Conservation (phyloP, 805 yeast genomes). For the Candida easanensis region DNA sequence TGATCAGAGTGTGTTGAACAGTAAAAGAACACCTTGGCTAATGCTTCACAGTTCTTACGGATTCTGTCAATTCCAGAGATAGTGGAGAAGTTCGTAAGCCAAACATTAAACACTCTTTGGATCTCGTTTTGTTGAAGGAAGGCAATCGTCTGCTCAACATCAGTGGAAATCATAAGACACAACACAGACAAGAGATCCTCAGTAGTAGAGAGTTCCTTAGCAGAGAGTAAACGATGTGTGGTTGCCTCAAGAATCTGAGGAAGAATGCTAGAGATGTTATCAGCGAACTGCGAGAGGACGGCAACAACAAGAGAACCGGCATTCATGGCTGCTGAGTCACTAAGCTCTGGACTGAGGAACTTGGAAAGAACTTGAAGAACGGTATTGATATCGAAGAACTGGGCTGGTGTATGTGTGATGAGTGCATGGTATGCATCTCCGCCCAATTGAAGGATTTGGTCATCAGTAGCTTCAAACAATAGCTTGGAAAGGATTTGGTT, state of each 20-base stretch:
- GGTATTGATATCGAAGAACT: constrained; percentile 22
- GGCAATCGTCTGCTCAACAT: constrained; percentile 61
- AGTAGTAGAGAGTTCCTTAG: constrained; percentile 68
- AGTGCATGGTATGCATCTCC: constrained; percentile 71
- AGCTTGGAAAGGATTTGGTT: constrained; percentile 39
- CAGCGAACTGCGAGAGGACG: constrained; percentile 51
- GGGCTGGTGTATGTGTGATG: constrained; percentile 35
- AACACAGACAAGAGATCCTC: constrained; percentile 77
- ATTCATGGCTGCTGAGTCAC: constrained; percentile 80
- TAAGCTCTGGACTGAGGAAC: constrained; percentile 64
- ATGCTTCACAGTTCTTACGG: constrained; percentile 61
- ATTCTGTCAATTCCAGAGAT: constrained; percentile 73
- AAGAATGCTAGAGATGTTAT: constrained; percentile 12
- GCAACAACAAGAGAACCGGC: constrained; percentile 65
- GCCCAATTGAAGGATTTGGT: constrained; percentile 72
- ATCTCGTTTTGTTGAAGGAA: constrained; percentile 54
- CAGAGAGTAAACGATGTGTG: constrained; percentile 58
- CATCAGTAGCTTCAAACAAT: constrained; percentile 52
- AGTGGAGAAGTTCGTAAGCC: constrained; percentile 82
- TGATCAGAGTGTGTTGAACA: constrained; percentile 37
- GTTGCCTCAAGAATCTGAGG: constrained; percentile 49
- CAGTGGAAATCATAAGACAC: constrained; percentile 61
- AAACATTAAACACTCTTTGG: constrained; percentile 60
- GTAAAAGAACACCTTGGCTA: constrained; percentile 62
- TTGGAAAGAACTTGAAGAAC: constrained; percentile 65